A percentile compares a stretch with the other conserved stretches of the same genome.
Conservation (phyloP, 176 grass and related monocot species). For the Sorghum bicolor region DNA sequence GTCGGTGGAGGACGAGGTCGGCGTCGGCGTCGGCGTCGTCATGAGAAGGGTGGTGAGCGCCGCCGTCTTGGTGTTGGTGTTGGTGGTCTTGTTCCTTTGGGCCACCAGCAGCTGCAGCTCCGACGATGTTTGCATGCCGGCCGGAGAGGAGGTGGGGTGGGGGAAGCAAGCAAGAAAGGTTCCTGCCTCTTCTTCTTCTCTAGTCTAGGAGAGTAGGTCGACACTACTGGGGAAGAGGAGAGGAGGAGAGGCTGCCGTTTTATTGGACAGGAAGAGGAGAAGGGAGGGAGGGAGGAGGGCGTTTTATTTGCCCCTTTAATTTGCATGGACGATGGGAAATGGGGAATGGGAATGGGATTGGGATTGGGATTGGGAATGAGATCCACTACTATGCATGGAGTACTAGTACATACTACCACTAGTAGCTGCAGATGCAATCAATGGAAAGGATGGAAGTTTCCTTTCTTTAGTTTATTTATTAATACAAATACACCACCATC, state of each 20-base stretch:
- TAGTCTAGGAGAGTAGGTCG: not conserved
- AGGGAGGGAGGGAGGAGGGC: constrained; percentile 5
- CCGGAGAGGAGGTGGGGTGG: not conserved
- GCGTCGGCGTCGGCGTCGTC: not conserved
- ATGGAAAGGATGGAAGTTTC: constrained; percentile 39
- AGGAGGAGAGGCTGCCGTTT: not conserved
- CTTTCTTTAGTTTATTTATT: constrained; percentile 30
- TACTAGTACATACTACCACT: too few relatives aligned
- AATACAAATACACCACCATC: constrained; percentile 14
- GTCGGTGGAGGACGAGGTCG: constrained; percentile 28
- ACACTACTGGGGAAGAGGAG: not conserved
- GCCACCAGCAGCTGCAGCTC: not conserved
- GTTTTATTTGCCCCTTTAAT: too few relatives aligned
- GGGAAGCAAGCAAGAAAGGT: constrained; percentile 15
- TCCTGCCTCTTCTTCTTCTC: not conserved
- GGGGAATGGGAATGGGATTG: not conserved
- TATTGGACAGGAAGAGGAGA: not conserved
- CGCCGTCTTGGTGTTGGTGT: too few relatives aligned
- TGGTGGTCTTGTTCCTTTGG: not conserved
- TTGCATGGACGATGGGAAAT: not conserved
- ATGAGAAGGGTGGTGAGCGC: not conserved
- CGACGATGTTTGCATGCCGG: constrained; percentile 10
- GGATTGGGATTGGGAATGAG: not conserved
- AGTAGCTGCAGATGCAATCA: constrained; percentile 11
- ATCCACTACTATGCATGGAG: too few relatives aligned